Evolutionary conservation across 345 rosid species (phyloP), one percentile per base, ranked within the genome.

Genomic region (Boechera retrofracta): DNA sequence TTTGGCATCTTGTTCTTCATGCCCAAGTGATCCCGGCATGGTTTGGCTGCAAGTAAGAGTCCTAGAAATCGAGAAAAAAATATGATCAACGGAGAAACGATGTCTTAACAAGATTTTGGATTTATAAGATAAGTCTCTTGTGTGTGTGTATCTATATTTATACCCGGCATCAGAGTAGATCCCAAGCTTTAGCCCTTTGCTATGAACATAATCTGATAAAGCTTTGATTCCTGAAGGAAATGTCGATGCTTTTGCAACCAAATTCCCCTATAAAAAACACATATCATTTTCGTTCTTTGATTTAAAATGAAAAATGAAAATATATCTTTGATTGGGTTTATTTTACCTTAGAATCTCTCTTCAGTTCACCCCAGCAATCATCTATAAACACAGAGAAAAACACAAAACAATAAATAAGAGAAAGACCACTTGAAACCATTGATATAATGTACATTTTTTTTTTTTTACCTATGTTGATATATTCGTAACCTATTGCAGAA

Each of bases 341-440:
- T 33, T 45, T 53, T 73, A 94, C 93, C 90, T 88, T 71, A 47
- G 67, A 70, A 73, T 89, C 94, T 44, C 98, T 88, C 71, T 79
- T 74, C 59, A 87, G 82, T 85, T 92, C 97, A 48, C 92, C 98
- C 98, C 98, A 94, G 78, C 98, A 90, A 82, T 94, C 98, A 85
- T 94, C 98, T 92, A 69, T 33, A 79, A 78, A 81, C 53, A 49
- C 62, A 72, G 16, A 71, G 39, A 70, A 36, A 33, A 47, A 64
- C 55, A 57, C 26, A 15, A 65, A n/a, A 72, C n/a, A 10, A 21
- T 29, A 7, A 12, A 9, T 29, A 58, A 39, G 55, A 52, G 44
- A 73, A 67, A 28, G 42, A 38, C 41, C 72, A 28, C 53, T 58
- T 64, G 24, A 21, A 21, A 21, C 24, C 24, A 21, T 21, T 21